Conservation (phyloP, 2,329 filamentous ascomycete species). For the Diplodia mutila region DNA sequence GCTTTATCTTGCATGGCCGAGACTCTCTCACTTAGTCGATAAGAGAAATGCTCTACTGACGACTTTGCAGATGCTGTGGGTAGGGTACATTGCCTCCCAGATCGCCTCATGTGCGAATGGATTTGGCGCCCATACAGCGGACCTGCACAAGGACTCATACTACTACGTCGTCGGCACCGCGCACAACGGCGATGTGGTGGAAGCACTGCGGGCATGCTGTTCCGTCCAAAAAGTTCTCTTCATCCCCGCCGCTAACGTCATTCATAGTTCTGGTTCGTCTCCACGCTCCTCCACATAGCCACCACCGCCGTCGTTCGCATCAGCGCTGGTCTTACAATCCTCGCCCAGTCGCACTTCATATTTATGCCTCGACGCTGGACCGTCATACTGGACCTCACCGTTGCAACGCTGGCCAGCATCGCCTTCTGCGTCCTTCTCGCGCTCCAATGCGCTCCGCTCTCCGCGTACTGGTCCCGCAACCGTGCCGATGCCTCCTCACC, state of each 20-base stretch:
- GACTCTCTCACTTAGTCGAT: neutral
- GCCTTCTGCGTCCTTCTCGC: neutral
- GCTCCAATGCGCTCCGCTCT: conserved; percentile 8
- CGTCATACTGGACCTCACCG: neutral
- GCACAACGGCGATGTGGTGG: conserved; percentile 22
- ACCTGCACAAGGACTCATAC: neutral
- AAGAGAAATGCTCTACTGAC: neutral
- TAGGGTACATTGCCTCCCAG: conserved; percentile 8
- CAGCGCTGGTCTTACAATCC: neutral
- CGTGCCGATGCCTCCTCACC: neutral
- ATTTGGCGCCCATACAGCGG: conserved; percentile 6
- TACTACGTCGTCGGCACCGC: conserved; percentile 9
- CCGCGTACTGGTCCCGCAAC: conserved; percentile 19
- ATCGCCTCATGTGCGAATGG: conserved; percentile 11
- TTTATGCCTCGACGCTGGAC: neutral
- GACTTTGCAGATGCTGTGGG: neutral
- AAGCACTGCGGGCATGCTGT: conserved; percentile 2
- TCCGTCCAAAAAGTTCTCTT: neutral
- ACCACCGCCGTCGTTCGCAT: neutral
- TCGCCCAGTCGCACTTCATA: neutral
- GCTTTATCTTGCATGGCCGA: neutral
- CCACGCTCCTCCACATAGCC: conserved; percentile 9
- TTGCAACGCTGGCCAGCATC: neutral
- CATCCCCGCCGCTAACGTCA: neutral
- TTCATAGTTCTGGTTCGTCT: conserved; percentile 17